Evolutionary conservation across 2,329 filamentous ascomycete species (phyloP).

Genomic region (Aspergillus texensis): DNA sequence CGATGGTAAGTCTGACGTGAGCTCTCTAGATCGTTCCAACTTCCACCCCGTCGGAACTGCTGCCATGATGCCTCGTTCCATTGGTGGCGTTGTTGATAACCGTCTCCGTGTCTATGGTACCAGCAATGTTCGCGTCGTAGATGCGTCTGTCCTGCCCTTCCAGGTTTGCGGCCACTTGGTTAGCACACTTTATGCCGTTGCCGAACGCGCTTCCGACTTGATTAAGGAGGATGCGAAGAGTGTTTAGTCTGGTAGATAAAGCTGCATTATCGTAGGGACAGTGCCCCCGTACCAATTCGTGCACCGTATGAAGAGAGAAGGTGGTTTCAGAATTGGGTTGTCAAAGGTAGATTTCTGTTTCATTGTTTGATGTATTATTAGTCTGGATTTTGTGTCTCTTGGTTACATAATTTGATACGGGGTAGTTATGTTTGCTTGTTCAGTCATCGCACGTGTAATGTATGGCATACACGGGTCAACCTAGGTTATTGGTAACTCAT

Average conservation of each 20-base stretch:
- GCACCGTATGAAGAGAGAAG: not conserved
- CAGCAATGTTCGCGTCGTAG: slow-evolving; percentile 36
- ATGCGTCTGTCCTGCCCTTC: slow-evolving; percentile 37
- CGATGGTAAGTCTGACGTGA: not conserved
- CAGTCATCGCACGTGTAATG: not conserved
- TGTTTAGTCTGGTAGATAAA: not conserved
- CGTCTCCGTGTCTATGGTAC: slow-evolving; percentile 38
- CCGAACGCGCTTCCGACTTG: slow-evolving; percentile 34
- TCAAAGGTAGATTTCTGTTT: not conserved
- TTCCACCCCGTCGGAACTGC: slow-evolving; percentile 37
- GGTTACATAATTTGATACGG: not conserved
- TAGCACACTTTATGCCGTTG: slow-evolving; percentile 36
- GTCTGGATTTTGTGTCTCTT: not conserved
- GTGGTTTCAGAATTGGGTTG: no score
- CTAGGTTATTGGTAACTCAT: not conserved
- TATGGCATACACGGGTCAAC: not conserved
- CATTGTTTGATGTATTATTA: not conserved
- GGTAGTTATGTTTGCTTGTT: not conserved
- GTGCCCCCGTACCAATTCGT: not conserved
- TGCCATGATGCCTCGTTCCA: slow-evolving; percentile 35
- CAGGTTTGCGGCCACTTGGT: slow-evolving; percentile 34
- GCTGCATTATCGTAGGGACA: not conserved
- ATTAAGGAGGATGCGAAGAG: slow-evolving; percentile 27
- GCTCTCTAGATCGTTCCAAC: slow-evolving; percentile 27
- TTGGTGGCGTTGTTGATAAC: slow-evolving; percentile 36